Evolutionary conservation across 805 yeast species (phyloP), one percentile per base, ranked within the genome.

Genomic region (Maudiozyma turicensis): DNA sequence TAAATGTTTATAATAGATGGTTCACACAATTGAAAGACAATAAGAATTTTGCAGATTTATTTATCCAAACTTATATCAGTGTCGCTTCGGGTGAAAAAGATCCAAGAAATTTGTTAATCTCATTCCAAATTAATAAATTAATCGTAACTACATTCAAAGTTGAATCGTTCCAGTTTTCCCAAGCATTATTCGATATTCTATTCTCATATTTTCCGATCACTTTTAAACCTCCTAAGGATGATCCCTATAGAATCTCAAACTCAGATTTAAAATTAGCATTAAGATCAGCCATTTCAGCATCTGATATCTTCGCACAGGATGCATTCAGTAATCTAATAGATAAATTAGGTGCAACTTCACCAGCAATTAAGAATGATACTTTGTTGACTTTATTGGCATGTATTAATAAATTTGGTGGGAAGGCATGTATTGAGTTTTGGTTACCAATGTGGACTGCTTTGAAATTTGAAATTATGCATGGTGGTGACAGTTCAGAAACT

Each of bases 181-280:
- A 84, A 54, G 87, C 86, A 8, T 64, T 93, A 51, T 95, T 90
- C 62, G 99, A 93, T 62, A 79, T 85, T 35, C 73, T 87, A 40
- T 95, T 91, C 63, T 93, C 99, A 66, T 93, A 93, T 68, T 93
- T 91, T 70, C 99, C 99, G 10, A 90, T 93, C 41, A 85, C 96
- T 1, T 93, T 95, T 68, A 82, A 81, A 50, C 96, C 98, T 1
- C 96, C 98, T 3, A 78, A 81, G 44, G 72, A 75, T 55, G 86
- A 86, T 63, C 96, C 91, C 58, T 88, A 89, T 63, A 80, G 82
- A 53, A 85, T 88, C 54, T 80, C 95, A 0, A 78, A 88, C 1
- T 77, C 74, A 1, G 85, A 88, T 48, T 71, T 95, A 55, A 87
- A 86, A 60, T 42, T 58, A 9, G 73, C 77, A 6, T 70, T 93